These are phyloP conservation scores for Pythium volutum DNA, from an alignment of 352 stramenopile genomes.

Conservation along the genomic window DNA sequence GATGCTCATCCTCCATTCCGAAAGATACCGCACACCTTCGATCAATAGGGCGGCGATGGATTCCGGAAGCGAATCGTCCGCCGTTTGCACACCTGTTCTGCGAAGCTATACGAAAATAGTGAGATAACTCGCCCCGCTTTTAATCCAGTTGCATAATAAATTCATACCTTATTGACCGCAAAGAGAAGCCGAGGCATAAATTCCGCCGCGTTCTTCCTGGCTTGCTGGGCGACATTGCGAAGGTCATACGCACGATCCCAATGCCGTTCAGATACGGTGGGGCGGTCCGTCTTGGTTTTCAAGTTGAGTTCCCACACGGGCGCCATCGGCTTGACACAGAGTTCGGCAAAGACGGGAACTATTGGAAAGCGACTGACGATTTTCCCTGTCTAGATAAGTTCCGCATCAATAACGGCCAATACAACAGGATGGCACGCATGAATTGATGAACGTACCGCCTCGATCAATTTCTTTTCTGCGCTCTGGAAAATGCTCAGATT, in stretches of 20 bases:
- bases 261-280: not conserved
- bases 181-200: conserved; percentile 40
- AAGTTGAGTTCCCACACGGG: conserved; percentile 24
- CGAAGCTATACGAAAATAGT: conserved; percentile 4
- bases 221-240: not conserved
- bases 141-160: not conserved
- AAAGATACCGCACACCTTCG: conserved; percentile 19
- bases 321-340: conserved; percentile 39
- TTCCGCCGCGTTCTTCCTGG: conserved; percentile 29
- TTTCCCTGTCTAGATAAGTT: conserved; percentile 31
- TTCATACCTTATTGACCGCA: conserved; percentile 38
- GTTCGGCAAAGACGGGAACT: conserved; percentile 49
- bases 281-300: conserved; percentile 1
- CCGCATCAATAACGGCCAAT: not conserved
- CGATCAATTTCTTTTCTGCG: conserved; percentile 52
- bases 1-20: conserved; percentile 22
- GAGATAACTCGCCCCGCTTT: not conserved
- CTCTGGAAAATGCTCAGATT: conserved; percentile 31
- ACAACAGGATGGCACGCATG: not conserved
- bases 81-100: not conserved
- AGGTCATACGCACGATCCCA: conserved; percentile 20
- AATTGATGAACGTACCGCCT: conserved; percentile 34
- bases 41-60: conserved; percentile 5
- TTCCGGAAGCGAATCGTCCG: not conserved
- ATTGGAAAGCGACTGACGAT: conserved; percentile 42